Evolutionary conservation across 2,329 filamentous ascomycete genomes (phyloP), one percentile per base, ranked within the genome.

Genomic region (Sporothrix brunneoviolacea): DNA sequence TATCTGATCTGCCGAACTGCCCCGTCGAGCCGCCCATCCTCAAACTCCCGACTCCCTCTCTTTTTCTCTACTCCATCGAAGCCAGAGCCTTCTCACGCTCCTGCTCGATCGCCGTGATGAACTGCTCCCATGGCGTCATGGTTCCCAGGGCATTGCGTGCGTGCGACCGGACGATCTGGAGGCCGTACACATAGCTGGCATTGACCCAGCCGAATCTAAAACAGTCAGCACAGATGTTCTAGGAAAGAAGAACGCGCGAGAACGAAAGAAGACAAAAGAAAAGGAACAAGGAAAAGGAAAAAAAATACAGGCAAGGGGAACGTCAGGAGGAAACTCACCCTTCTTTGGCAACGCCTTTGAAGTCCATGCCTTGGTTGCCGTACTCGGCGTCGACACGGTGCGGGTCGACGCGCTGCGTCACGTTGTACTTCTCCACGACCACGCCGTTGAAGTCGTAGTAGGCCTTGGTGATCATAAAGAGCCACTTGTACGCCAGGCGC

Each of bases 391-490:
- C 89, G 12, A 97, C 93, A 55, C 87, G 84, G 69, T 97, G 93
- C 33, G 93, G 91, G 62, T 95, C 91, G 51, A 91, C 82, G 5
- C 86, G 84, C 51, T 88, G 76, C 18, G 91, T 97, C 54, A 98
- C 93, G 68, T 98, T 88, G 71, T 98, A 98, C 72, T 98, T 98
- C 70, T 98, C 93, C 6, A 97, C 93, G 2, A 98, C 91, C 8
- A 96, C 90, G 35, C 93, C 93, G 64, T 97, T 97, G 75, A 91
- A 97, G 67, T 98, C 91, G 54, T 96, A 91, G 70, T 97, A 97
- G 0, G 93, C 91, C 70, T 95, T 96, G 52, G 89, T 96, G 62
- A 96, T 90, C 91, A 97, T 97, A 66, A 91, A 95, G 48, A 96
- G 72, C 93, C 93, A 98, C 68, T 93, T 90, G 70, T 98, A 98